Base-by-base conservation (phyloP, 148 eudicot genomes). In the Chenopodium formosanum region DNA sequence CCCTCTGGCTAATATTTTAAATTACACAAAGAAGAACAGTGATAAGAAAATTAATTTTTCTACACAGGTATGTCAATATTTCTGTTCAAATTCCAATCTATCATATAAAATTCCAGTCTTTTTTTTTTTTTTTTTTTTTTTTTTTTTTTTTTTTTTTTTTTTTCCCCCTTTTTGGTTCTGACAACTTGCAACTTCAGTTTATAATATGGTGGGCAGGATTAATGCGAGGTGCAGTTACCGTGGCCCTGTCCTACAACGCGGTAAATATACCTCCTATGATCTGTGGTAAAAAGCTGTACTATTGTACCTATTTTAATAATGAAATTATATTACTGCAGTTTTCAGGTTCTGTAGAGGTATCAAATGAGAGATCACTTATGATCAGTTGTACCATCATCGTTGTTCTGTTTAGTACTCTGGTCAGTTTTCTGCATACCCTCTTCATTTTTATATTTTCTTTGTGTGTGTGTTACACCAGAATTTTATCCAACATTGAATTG, bases 181-280 rank as follows among this genome's bases (percentile, higher is more conserved):
- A 83, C 84, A 81, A 37, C 76, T 74, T 73, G 74, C 67, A 67
- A 68, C 76, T 78, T 78, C 87, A 96, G 98, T 89, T 94, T 75
- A 92, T 91, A 65, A 86, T 94, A 84, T 96, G 99, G 99, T 96
- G 99, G 99, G 95, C 99, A 79, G 99, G 99, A 65, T 88, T 96
- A 31, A 92, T 96, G 93, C 88, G 99, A 86, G 99, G 99, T 82
- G 97, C 99, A 70, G 99, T 96, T 68, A 90, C 99, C 10, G 87
- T 96, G 80, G 99, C 99, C 76, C 88, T 96, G 83, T 90, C 98
- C 69, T 96, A 96, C 84, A 96, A 92, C 78, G 92, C 92, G 97
- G 99, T 91, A 86, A 11, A 75, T 77, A 76, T 53, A 46, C 70
- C 31, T 37, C 60, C 62, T 70, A 48, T 67, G 13, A 67, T 71